Percentiles rank a stretch among this genome's conserved stretches.
Evolutionary conservation across 805 yeast genomes (phyloP).

Genomic region (Lipomyces kockii): DNA sequence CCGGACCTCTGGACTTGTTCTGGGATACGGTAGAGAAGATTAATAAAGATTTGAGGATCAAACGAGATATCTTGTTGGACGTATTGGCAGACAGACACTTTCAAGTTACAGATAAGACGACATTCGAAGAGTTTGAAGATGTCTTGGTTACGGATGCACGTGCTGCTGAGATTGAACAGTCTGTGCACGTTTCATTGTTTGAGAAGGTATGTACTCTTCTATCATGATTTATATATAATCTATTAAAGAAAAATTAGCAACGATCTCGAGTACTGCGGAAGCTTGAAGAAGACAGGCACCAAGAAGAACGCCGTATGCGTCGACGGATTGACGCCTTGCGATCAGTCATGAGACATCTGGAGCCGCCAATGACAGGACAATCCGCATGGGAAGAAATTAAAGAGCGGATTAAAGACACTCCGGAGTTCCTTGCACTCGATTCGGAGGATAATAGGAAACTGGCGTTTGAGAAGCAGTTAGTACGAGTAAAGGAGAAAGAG

Average conservation of each 20-base stretch:
- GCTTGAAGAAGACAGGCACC: slow-evolving; percentile 41
- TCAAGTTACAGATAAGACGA: slow-evolving; percentile 38
- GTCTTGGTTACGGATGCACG: slow-evolving; percentile 37
- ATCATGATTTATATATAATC: not conserved
- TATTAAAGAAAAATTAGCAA: slow-evolving; percentile 1
- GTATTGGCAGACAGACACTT: slow-evolving; percentile 49
- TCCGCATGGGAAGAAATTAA: slow-evolving; percentile 49
- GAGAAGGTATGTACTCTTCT: slow-evolving; percentile 6
- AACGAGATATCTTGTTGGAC: slow-evolving; percentile 63
- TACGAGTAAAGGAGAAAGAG: slow-evolving; percentile 40
- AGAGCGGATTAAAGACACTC: slow-evolving; percentile 41
- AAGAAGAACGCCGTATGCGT: slow-evolving; percentile 41
- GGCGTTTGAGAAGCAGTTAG: slow-evolving; percentile 48
- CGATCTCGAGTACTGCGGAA: slow-evolving; percentile 30
- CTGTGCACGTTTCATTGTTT: slow-evolving; percentile 21
- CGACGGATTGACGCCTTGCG: slow-evolving; percentile 44
- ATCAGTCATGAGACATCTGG: slow-evolving; percentile 41
- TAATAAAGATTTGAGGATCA: slow-evolving; percentile 58
- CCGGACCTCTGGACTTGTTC: slow-evolving; percentile 75
- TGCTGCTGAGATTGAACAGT: slow-evolving; percentile 32
- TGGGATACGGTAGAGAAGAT: slow-evolving; percentile 74
- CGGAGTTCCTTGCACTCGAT: slow-evolving; percentile 48
- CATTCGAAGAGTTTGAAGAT: slow-evolving; percentile 37
- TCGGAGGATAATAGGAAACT: slow-evolving; percentile 42
- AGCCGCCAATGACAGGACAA: slow-evolving; percentile 42